These are phyloP conservation scores for Beauveria brongniartii DNA, from an alignment of 2,329 filamentous ascomycete species.

Conservation along the genomic window DNA sequence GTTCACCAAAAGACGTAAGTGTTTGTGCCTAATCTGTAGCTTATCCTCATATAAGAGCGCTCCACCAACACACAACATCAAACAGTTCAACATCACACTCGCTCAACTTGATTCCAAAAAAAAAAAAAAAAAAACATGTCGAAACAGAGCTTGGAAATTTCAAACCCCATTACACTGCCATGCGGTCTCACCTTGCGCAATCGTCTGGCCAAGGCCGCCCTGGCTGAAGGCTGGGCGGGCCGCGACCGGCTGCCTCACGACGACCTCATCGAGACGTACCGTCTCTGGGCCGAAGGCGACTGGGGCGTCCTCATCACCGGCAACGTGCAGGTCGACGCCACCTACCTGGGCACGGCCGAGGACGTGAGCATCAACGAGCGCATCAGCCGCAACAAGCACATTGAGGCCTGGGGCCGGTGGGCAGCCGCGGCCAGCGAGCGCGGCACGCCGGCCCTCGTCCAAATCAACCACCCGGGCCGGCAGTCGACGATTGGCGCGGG, in stretches of 20 bases:
- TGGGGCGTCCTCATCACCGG: constrained; percentile 47
- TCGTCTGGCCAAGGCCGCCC: constrained; percentile 43
- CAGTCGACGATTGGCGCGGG: constrained; percentile 34
- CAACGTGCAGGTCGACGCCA: constrained; percentile 36
- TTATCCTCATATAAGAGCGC: not conserved
- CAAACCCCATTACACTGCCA: constrained; percentile 38
- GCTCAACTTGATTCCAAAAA: not conserved
- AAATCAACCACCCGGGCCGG: constrained; percentile 40
- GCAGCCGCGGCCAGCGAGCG: constrained; percentile 22
- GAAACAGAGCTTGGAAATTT: not conserved
- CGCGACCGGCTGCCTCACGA: constrained; percentile 35
- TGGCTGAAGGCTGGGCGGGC: constrained; percentile 38
- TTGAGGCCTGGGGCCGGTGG: constrained; percentile 31
- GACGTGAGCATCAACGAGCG: constrained; percentile 26
- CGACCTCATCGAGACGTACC: constrained; percentile 37
- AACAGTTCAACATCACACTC: not conserved
- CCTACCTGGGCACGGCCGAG: constrained; percentile 25
- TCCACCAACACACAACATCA: not conserved
- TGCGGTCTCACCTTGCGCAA: constrained; percentile 50
- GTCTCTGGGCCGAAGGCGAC: constrained; percentile 43
- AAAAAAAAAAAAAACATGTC: not conserved
- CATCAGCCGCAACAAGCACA: constrained; percentile 20
- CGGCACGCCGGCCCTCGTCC: constrained; percentile 33
- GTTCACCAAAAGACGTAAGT: not conserved
- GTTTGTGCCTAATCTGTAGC: not conserved